Conservation (phyloP, 2,329 filamentous ascomycete genomes). For the Coniochaeta hoffmannii region DNA sequence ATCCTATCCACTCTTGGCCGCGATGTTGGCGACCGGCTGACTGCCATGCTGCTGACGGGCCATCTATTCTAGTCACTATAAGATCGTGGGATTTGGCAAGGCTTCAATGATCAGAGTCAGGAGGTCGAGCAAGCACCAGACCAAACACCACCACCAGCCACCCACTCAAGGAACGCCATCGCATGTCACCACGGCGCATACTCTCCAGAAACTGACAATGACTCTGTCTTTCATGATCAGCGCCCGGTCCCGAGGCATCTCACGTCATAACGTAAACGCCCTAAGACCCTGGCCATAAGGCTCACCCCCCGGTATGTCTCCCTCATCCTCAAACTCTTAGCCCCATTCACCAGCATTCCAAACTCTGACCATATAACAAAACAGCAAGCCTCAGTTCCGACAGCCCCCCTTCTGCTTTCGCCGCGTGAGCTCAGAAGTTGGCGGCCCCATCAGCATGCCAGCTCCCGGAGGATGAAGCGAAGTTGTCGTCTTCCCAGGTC, state of each 20-base stretch:
- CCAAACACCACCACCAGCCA: background rate
- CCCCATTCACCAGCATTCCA: background rate
- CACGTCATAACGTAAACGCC: background rate
- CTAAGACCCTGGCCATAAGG: background rate
- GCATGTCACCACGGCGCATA: background rate
- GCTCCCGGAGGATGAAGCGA: background rate
- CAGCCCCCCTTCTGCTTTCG: background rate
- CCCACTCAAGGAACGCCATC: background rate
- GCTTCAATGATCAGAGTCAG: too few relatives aligned
- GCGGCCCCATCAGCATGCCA: background rate
- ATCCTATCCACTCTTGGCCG: background rate
- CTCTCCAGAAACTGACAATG: background rate
- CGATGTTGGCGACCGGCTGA: background rate
- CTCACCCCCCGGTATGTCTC: background rate
- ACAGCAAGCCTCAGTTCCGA: background rate
- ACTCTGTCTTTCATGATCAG: background rate
- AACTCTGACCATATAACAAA: background rate
- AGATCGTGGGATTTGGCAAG: too few relatives aligned
- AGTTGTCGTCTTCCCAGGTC: background rate
- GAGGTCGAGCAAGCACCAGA: too few relatives aligned
- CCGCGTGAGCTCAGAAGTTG: background rate
- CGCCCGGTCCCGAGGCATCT: background rate
- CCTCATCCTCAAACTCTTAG: background rate
- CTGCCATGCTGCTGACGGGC: background rate
- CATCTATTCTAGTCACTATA: background rate